Percentiles rank a stretch among this genome's conserved stretches.
These are phyloP conservation scores for Cutaneotrichosporon spelunceum DNA, from an alignment of 1,284 basidiomycete genomes.

Conservation along the genomic window DNA sequence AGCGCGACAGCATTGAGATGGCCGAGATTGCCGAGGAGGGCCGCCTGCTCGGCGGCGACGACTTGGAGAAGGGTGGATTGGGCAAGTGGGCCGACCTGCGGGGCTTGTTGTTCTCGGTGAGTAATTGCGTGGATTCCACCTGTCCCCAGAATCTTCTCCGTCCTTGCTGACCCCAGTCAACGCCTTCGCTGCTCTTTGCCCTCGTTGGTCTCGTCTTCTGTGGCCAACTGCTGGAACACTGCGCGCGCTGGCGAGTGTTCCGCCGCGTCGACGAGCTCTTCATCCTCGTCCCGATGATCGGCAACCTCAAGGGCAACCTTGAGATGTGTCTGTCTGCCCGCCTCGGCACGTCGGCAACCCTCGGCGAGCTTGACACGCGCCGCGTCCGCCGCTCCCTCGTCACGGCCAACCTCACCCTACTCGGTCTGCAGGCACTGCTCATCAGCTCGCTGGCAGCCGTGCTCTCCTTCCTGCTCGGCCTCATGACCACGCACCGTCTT, in stretches of 20 bases:
- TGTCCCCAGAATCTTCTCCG: too few relatives aligned
- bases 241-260: conserved; percentile 88
- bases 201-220: conserved; percentile 67
- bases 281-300: conserved; percentile 88
- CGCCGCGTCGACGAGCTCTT: conserved; percentile 87
- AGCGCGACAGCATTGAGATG: background rate
- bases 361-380: conserved; percentile 81
- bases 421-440: conserved; percentile 89
- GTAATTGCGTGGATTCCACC: conserved; percentile 1
- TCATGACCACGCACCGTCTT: conserved; percentile 58
- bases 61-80: conserved; percentile 11
- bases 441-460: conserved; percentile 83
- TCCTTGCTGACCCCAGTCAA: conserved; percentile 39
- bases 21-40: conserved; percentile 5
- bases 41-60: background rate
- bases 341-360: conserved; percentile 57
- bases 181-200: conserved; percentile 53
- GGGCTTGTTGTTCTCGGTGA: conserved; percentile 39
- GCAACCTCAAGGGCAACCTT: conserved; percentile 96
- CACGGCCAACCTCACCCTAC: conserved; percentile 74
- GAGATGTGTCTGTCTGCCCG: conserved; percentile 53
- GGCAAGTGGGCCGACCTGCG: conserved; percentile 33
- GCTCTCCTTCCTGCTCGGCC: conserved; percentile 70
- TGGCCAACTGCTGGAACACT: conserved; percentile 78
- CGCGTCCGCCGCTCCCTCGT: conserved; percentile 66